Evolutionary conservation across 2,329 filamentous ascomycete species (phyloP).

Genomic region (Fusarium torulosum): DNA sequence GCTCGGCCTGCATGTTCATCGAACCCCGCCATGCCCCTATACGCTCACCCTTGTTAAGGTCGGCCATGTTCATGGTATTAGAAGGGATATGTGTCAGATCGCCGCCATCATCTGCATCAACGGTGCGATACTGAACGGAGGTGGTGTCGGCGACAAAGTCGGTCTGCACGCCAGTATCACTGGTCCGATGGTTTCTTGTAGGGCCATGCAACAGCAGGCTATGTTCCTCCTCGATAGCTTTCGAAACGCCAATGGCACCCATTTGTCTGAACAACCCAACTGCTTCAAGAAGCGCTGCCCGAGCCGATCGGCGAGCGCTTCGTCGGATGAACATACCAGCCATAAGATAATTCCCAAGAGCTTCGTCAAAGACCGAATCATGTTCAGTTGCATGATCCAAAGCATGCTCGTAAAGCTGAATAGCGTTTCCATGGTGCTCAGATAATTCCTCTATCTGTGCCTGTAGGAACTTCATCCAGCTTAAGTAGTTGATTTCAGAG

Average conservation of each 20-base stretch:
- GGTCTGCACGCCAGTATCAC: constrained; percentile 77
- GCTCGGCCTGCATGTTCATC: constrained; percentile 66
- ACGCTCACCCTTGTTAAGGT: constrained; percentile 66
- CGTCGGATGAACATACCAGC: constrained; percentile 76
- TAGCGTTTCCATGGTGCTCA: constrained; percentile 67
- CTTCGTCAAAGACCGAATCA: constrained; percentile 77
- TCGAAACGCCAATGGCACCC: constrained; percentile 76
- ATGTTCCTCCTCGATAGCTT: constrained; percentile 76
- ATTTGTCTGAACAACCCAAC: constrained; percentile 76
- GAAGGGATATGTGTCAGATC: constrained; percentile 58
- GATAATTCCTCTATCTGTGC: constrained; percentile 76
- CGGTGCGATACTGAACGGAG: constrained; percentile 64
- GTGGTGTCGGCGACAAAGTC: constrained; percentile 72
- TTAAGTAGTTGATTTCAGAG: constrained; percentile 77
- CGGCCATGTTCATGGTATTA: constrained; percentile 57
- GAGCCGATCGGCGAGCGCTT: constrained; percentile 74
- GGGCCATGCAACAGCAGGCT: constrained; percentile 74
- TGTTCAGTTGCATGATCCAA: constrained; percentile 79
- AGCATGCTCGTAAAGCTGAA: constrained; percentile 76
- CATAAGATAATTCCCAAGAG: constrained; percentile 79
- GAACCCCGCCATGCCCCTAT: constrained; percentile 74
- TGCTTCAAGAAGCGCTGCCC: constrained; percentile 75
- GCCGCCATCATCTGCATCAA: constrained; percentile 60
- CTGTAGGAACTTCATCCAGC: constrained; percentile 76
- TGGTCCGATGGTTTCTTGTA: constrained; percentile 67